These are phyloP conservation scores for Cystoderma amianthinum DNA, from an alignment of 768 basidiomycete species.

Conservation along the genomic window DNA sequence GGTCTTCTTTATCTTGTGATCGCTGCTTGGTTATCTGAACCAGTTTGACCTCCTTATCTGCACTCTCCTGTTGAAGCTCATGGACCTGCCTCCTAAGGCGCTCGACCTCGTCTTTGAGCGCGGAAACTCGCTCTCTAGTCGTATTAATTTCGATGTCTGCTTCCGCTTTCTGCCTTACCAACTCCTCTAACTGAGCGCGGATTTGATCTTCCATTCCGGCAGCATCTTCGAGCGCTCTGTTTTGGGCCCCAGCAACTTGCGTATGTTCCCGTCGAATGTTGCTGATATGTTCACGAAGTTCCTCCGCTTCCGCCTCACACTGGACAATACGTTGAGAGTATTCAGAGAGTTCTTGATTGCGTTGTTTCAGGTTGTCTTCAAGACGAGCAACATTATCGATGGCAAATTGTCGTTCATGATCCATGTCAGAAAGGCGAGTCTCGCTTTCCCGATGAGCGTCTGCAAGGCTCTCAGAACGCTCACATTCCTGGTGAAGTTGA, in stretches of 20 bases:
- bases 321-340: conserved; percentile 37
- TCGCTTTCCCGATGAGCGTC: conserved; percentile 46
- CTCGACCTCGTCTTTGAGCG: conserved; percentile 53
- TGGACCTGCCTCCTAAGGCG: conserved; percentile 57
- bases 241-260: conserved; percentile 41
- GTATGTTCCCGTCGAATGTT: conserved; percentile 49
- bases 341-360: conserved; percentile 49
- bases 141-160: conserved; percentile 42
- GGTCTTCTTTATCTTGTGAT: conserved; percentile 66
- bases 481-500: conserved; percentile 45
- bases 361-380: conserved; percentile 48
- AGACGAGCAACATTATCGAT: conserved; percentile 48
- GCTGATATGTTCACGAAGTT: conserved; percentile 47
- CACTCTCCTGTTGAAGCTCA: conserved; percentile 72
- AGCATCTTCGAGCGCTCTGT: conserved; percentile 36
- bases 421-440: conserved; percentile 40
- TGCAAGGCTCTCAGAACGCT: conserved; percentile 40
- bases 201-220: conserved; percentile 39
- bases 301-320: conserved; percentile 45
- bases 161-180: conserved; percentile 49
- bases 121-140: conserved; percentile 40
- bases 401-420: conserved; percentile 49
- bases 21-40: conserved; percentile 64
- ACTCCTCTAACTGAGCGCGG: conserved; percentile 37
- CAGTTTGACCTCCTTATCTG: conserved; percentile 78